Conservation (phyloP, 495 filamentous ascomycete species). For the Aspergillus cavernicola region DNA sequence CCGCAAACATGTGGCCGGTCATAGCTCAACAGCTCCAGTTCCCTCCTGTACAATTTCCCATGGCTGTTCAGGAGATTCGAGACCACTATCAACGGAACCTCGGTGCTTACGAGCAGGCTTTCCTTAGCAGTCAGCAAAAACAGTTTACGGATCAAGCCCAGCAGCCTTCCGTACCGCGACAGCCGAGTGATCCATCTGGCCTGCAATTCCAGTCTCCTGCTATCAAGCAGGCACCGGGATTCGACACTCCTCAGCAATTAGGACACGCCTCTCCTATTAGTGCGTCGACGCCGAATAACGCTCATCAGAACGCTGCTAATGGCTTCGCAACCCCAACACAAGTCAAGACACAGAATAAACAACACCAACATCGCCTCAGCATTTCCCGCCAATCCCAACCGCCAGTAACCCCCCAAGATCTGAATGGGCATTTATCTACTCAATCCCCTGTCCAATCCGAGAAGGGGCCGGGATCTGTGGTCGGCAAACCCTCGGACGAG, state of each 20-base stretch:
- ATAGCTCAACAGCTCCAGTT: constrained; percentile 67
- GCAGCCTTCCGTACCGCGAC: constrained; percentile 42
- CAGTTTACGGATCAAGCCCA: constrained; percentile 50
- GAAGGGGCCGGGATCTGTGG: constrained; percentile 33
- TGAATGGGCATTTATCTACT: constrained; percentile 26
- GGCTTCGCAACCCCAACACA: constrained; percentile 42
- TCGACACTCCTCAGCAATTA: constrained; percentile 34
- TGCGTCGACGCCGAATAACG: constrained; percentile 31
- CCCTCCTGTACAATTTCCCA: constrained; percentile 58
- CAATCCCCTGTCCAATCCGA: constrained; percentile 35
- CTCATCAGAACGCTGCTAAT: constrained; percentile 33
- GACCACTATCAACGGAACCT: constrained; percentile 72
- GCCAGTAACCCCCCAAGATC: constrained; percentile 30
- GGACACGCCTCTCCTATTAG: constrained; percentile 36
- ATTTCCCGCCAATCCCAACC: constrained; percentile 38
- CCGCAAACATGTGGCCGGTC: constrained; percentile 64
- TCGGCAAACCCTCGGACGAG: constrained; percentile 41
- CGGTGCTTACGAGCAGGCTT: constrained; percentile 69
- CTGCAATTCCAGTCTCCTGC: constrained; percentile 41
- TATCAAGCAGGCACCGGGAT: constrained; percentile 29
- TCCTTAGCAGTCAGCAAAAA: constrained; percentile 56
- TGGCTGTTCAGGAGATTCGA: constrained; percentile 64
- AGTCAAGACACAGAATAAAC: constrained; percentile 36
- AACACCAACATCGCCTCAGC: constrained; percentile 37
- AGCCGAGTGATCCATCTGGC: constrained; percentile 32